Base-by-base conservation (phyloP, 225 moss, liverwort and hornwort genomes). In the Sphagnum contortum region DNA sequence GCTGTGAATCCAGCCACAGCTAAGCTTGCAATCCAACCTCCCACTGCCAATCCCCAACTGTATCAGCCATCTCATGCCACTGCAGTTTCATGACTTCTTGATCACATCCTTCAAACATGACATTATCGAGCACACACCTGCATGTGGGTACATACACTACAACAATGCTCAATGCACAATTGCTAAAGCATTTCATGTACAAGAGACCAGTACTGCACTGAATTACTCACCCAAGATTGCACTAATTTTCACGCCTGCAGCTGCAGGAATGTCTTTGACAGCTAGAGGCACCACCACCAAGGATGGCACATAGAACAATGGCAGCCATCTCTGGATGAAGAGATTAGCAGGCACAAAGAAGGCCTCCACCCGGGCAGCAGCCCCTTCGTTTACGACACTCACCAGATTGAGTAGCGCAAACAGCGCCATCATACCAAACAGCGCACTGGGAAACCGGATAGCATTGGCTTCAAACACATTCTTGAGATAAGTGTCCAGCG, bases 291-390 rank as follows among this genome's bases (percentile, higher is more conserved):
- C 80, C 60, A 93, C 74, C 46, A 93, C 98, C 74, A 98, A 76
- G 50, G 98, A 98, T 53, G 98, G 91, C 47, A 98, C 98, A 69
- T 98, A 98, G 75, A 98, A 98, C 63, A 98, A 81, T 13, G 98
- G 98, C 59, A 98, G 80, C 98, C 98, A 98, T 45, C 98, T 91
- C 62, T 98, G 93, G 45, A 98, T 98, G 71, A 98, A 93, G 48
- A 74, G 72, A 77, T 75, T 89, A 63, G 80, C 98, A 2, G 98
- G 98, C 60, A 84, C 77, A 73, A 93, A 86, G 78, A 91, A 91
- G 55, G 50, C 68, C 57, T 89, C 89, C 68, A 98, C 80, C 64
- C 76, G 80, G 56, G 69, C 70, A 45, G 93, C 91, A 64, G 77
- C 87, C 68, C 73, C 84, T 45, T 77, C 74, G 65, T 80, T 91